Evolutionary conservation across 108 stramenopile genomes (phyloP), one percentile per base, ranked within the genome.

Genomic region (Schizochytrium sp.): DNA sequence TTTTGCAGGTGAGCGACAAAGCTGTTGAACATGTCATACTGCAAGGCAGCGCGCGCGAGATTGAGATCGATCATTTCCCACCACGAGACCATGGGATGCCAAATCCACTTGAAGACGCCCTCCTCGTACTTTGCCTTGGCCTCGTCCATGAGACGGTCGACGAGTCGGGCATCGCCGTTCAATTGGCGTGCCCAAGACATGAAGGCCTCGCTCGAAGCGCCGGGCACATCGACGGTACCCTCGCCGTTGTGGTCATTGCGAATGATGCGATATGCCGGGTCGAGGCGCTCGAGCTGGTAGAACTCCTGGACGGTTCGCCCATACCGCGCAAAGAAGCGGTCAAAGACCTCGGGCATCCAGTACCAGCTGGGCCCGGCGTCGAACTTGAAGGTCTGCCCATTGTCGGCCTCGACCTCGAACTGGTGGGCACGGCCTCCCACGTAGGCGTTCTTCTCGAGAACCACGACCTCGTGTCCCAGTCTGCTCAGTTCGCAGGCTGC

Each of bases 281-380:
- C 76, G 25, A 83, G 51, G 23, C 76, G 19, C 25, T 47, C 51
- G n/a, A 83, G 76, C 18, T 43, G 12, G 76, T 83, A 83, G 28
- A 53, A 83, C 45, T 83, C 76, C 0, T 47, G 14, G 3, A 83
- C 76, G 19, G 19, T 47, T 6, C 51, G 45, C 12, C 76, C 76
- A 23, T 83, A 83, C 6, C 76, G 45, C 28, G 45, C 51, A 23
- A 83, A 83, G 51, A 83, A 83, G n/a, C 51, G 76, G 6, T 83
- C 76, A 23, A 83, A 83, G 51, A 83, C 76, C 76, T 83, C 76
- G n/a, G 76, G 76, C 76, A 83, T 83, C 76, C 76, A 83, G 51
- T 83, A 83, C 76, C 76, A 83, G 76, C 76, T 83, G 48, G 76
- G 76, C 12, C 76, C 76, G n/a, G 76, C 76, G 51, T 83, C 76